Evolutionary conservation across 805 yeast species (phyloP), one percentile per base, ranked within the genome.

Genomic region (Scheffersomyces lignosus): DNA sequence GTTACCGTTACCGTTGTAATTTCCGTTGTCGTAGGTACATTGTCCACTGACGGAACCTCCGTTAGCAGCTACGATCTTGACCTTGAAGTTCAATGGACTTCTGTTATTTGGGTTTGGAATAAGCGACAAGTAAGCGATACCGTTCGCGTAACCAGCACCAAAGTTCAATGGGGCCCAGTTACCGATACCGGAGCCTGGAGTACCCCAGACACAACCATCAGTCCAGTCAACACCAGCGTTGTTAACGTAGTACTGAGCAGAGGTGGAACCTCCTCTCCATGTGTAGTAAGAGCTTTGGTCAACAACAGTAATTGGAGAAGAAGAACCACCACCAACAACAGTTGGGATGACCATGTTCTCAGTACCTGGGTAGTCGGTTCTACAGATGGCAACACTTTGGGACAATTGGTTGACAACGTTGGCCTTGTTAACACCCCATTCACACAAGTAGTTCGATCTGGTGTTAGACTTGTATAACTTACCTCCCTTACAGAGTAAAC

Each of bases 331-430:
- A 23, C 61, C 63, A 36, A 90, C 84, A 45, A 78, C 71, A 43
- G 98, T 90, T 63, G 99, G 98, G 45, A 91, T 77, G 50, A 83
- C 95, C 98, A 91, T 93, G 78, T 89, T 89, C 75, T 91, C 99
- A 48, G 96, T 83, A 72, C 99, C 99, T 59, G 99, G 99, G 80
- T 91, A 91, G 66, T 91, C 99, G 45, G 99, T 91, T 75, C 97
- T 86, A 78, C 99, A 93, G 56, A 93, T 70, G 42, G 98, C 91
- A 53, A 91, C 89, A 36, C 75, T 74, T 42, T 83, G 60, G 48
- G 63, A 57, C 41, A 87, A 66, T 52, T 85, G 72, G 53, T 80
- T 78, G 41, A 73, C 83, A 51, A 85, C 90, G 36, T 64, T 58
- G 33, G 95, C 95, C 35, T 82, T 63, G 37, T 79, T 72, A 25